phyloP scores from a whole-genome alignment of 805 yeast genomes.

The Wickerhamomyces chaumierensis region DNA sequence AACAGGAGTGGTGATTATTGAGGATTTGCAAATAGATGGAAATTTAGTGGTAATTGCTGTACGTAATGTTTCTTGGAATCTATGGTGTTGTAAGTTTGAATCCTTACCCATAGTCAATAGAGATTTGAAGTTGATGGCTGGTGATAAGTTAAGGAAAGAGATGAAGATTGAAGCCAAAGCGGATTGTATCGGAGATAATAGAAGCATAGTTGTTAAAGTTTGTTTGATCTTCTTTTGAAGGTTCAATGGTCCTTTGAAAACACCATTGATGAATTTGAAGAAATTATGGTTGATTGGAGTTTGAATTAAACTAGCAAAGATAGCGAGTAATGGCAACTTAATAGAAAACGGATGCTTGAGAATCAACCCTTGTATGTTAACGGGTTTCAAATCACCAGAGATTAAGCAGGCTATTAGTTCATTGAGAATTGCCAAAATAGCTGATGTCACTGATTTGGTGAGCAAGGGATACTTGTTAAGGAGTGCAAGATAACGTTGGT shows the following conservation, averaged over 20 bases:
- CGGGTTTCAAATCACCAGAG: slow-evolving; percentile 31
- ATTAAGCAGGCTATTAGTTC: slow-evolving; percentile 43
- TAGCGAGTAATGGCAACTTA: slow-evolving; percentile 40
- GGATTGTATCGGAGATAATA: slow-evolving; percentile 44
- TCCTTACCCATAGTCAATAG: background rate
- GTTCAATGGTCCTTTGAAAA: slow-evolving; percentile 33
- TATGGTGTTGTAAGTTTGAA: background rate
- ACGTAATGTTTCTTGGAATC: background rate
- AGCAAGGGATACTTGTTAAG: slow-evolving; percentile 40
- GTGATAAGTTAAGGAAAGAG: slow-evolving; percentile 32
- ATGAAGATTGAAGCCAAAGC: slow-evolving; percentile 41
- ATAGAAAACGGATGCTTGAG: slow-evolving; percentile 16
- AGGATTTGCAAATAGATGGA: slow-evolving; percentile 34
- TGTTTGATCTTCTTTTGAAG: slow-evolving; percentile 33
- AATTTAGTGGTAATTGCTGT: slow-evolving; percentile 12
- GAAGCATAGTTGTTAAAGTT: slow-evolving; percentile 36
- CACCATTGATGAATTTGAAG: slow-evolving; percentile 32
- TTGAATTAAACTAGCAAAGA: slow-evolving; percentile 41
- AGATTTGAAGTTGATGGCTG: background rate
- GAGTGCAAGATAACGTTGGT: slow-evolving; percentile 23
- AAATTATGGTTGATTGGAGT: slow-evolving; percentile 51
- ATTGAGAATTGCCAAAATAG: slow-evolving; percentile 41
- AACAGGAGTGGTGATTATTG: slow-evolving; percentile 42
- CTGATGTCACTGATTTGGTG: slow-evolving; percentile 50
- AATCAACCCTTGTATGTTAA: slow-evolving; percentile 3